Evolutionary conservation across 2,329 filamentous ascomycete species (phyloP), one percentile per base, ranked within the genome.

Genomic region (Aspergillus neoniger): DNA sequence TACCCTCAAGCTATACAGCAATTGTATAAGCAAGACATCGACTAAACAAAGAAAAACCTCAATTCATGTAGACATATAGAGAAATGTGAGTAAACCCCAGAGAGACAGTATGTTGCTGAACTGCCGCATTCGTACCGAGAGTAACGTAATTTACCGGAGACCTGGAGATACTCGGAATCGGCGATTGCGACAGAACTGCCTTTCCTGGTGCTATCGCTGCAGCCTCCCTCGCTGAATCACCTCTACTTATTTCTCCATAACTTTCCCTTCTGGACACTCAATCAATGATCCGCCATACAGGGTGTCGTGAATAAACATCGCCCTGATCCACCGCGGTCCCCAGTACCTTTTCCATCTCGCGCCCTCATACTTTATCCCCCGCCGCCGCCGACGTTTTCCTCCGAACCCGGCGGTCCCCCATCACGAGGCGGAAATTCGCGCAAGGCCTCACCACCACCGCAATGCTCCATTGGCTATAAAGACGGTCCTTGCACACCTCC

Each of bases 351-450:
- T 36, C 41, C 23, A 19, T 6, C 32, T 32, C 25, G 39, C 48
- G 25, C 41, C 58, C 9, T 51, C 43, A 56, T 58, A 49, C 55
- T 58, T 55, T 56, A 63, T 58, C 32, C 58, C 21, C 56, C 52
- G 41, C 57, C 59, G 54, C 50, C 61, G 8, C 60, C 47, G 61
- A 64, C 56, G 17, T 65, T 70, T 73, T 68, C 60, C 70, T 74
- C 72, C 73, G 73, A 75, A 73, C 66, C 69, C 72, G 73, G 72
- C 71, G 68, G 64, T 68, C 64, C 63, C 63, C 61, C 70, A 64
- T 65, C 61, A 60, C 68, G 61, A 67, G 62, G 58, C 64, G 62
- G 65, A 58, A 65, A 58, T 59, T 58, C 62, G 57, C 57, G 44
- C 63, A 61, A 57, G 48, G 44, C 63, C 60, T 55, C 66, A 65